phyloP scores from a whole-genome alignment of 2,329 filamentous ascomycete genomes.

The Pezicula radicicola region DNA sequence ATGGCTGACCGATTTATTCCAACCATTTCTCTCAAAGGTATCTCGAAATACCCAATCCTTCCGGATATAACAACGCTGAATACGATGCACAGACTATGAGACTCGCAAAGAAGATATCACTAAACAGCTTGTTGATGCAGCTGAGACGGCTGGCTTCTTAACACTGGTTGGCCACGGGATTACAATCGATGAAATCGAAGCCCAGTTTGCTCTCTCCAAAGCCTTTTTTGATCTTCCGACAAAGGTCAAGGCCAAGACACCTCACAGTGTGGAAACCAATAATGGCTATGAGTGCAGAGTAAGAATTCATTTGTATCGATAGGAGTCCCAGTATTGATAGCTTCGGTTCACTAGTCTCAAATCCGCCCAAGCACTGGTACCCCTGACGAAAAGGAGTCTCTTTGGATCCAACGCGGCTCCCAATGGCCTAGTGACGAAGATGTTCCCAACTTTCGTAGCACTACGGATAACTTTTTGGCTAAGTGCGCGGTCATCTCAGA shows the following conservation, averaged over 20 bases:
- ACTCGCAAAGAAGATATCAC: slow-evolving; percentile 48
- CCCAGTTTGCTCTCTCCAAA: slow-evolving; percentile 25
- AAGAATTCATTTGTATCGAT: not conserved
- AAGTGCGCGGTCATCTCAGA: not conserved
- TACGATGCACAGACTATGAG: not conserved
- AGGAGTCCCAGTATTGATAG: not conserved
- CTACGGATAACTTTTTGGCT: not conserved
- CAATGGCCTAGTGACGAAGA: not conserved
- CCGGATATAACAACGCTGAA: not conserved
- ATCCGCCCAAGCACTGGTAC: not conserved
- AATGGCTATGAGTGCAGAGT: not conserved
- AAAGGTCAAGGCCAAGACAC: slow-evolving; percentile 41
- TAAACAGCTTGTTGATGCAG: slow-evolving; percentile 43
- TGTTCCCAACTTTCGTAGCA: not conserved
- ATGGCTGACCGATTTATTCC: not conserved
- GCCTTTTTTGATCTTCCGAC: slow-evolving; percentile 48
- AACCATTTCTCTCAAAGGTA: not conserved
- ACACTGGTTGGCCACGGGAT: slow-evolving; percentile 46
- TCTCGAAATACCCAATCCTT: not conserved
- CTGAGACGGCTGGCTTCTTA: slow-evolving; percentile 56
- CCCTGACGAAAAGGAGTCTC: not conserved
- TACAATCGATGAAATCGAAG: slow-evolving; percentile 39
- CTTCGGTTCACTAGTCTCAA: not conserved
- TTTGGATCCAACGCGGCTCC: not conserved
- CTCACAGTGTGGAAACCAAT: slow-evolving; percentile 21